phyloP scores from a whole-genome alignment of 2,329 filamentous ascomycete species.

The Botrytis porri region DNA sequence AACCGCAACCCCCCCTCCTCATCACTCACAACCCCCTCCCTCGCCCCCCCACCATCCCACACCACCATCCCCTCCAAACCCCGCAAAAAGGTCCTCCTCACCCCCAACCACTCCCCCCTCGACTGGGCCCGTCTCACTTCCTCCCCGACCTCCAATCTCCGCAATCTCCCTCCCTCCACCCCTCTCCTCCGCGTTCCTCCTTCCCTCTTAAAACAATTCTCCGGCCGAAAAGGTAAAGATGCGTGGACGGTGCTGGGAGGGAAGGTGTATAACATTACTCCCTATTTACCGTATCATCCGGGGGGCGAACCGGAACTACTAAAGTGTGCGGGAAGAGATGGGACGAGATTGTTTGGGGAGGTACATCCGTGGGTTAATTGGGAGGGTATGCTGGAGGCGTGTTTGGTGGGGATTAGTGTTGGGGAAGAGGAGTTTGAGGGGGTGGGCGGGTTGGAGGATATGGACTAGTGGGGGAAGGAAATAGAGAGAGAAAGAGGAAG shows the following conservation, averaged over 20 bases:
- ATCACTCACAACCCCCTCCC: no score
- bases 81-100: slow-evolving; percentile 70
- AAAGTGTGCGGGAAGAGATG: slow-evolving; percentile 59
- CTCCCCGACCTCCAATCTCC: slow-evolving; percentile 61
- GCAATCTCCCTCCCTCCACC: slow-evolving; percentile 53
- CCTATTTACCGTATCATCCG: slow-evolving; percentile 87
- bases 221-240: slow-evolving; percentile 78
- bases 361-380: slow-evolving; percentile 72
- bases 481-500: accelerated
- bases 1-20: slow-evolving; percentile 42
- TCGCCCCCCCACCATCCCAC: slow-evolving; percentile 48
- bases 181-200: slow-evolving; percentile 75
- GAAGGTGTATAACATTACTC: slow-evolving; percentile 89
- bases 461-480: slow-evolving; percentile 48
- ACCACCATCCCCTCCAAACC: slow-evolving; percentile 49
- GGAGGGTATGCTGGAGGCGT: slow-evolving; percentile 64
- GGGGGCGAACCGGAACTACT: slow-evolving; percentile 76
- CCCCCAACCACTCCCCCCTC: slow-evolving; percentile 89
- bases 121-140: slow-evolving; percentile 86
- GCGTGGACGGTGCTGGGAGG: slow-evolving; percentile 90
- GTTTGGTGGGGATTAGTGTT: slow-evolving; percentile 61
- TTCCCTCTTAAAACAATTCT: slow-evolving; percentile 71
- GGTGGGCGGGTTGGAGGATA: slow-evolving; percentile 53
- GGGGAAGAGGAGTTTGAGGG: slow-evolving; percentile 47
- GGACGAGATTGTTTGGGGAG: slow-evolving; percentile 61